Conservation (phyloP, 2,329 filamentous ascomycete species). For the Tolypocladium tropicale region DNA sequence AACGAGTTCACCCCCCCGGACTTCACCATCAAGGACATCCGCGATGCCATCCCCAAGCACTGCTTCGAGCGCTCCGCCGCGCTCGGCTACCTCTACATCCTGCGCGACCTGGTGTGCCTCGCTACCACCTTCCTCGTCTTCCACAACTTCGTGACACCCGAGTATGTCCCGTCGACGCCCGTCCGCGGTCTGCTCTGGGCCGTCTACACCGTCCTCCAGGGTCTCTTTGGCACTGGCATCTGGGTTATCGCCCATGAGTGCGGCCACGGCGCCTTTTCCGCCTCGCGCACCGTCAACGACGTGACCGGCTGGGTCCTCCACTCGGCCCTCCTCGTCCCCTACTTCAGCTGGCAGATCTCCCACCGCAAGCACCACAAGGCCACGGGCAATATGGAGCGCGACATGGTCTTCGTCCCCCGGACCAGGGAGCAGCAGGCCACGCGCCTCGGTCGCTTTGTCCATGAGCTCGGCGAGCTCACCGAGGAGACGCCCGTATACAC, state of each 20-base stretch:
- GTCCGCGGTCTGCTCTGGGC: slow-evolving; percentile 55
- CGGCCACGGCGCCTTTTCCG: slow-evolving; percentile 91
- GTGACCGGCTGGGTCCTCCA: slow-evolving; percentile 86
- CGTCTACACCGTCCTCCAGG: slow-evolving; percentile 70
- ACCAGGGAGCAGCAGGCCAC: slow-evolving; percentile 73
- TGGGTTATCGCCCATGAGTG: slow-evolving; percentile 99
- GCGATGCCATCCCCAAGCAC: slow-evolving; percentile 93
- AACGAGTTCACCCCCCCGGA: slow-evolving; percentile 90
- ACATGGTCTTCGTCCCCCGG: slow-evolving; percentile 98
- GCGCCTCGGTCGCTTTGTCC: slow-evolving; percentile 60
- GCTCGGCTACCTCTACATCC: slow-evolving; percentile 71
- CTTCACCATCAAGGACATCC: slow-evolving; percentile 95
- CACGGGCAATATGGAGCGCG: slow-evolving; percentile 90
- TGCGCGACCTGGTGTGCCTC: slow-evolving; percentile 65
- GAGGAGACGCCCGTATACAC: slow-evolving; percentile 92
- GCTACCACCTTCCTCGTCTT: slow-evolving; percentile 74
- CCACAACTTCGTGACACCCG: slow-evolving; percentile 82
- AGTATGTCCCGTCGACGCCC: slow-evolving; percentile 62
- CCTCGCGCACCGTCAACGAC: slow-evolving; percentile 86
- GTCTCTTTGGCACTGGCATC: slow-evolving; percentile 83
- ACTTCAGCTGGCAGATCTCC: slow-evolving; percentile 99
- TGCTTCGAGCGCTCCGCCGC: slow-evolving; percentile 83
- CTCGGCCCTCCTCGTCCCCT: slow-evolving; percentile 81
- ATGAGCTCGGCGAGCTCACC: slow-evolving; percentile 79
- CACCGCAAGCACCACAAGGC: slow-evolving; percentile 99